Base-by-base conservation (phyloP, 1,284 basidiomycete species). In the Tilletia setariae region DNA sequence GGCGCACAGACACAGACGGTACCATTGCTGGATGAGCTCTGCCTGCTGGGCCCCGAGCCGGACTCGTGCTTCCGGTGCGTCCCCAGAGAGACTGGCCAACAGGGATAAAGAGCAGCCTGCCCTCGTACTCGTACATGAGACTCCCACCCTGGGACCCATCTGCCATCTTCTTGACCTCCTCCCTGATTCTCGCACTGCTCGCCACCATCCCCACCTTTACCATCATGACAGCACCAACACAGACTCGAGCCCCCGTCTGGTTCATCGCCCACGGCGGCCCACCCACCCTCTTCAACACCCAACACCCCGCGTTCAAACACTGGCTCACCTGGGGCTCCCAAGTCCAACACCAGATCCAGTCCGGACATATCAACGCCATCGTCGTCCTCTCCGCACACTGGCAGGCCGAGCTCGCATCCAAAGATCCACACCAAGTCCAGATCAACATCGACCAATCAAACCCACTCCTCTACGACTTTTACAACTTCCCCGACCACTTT, bases 381-480 rank as follows among this genome's bases (percentile, higher is more conserved):
- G 78, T 85, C 30, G 79, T 84, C 61, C 79, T 86, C 51, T 83
- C 82, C 4, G 85, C 85, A 1, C 85, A 86, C 72, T 86, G 85
- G 85, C 74, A 79, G 59, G 72, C 76, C 1, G 85, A 86, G 72
- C 81, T 83, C 61, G 70, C 73, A 1, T 35, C 51, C 21, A 40
- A 16, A 7, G 21, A 46, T 23, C 21, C 62, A 16, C 19, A 21
- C 23, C 4, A 21, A 21, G 64, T 69, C 19, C 65, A 35, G 25
- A 70, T 78, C 15, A 74, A 85, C 59, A 84, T 84, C 68, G 77
- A 75, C 35, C 80, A 83, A 63, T 25, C 63, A 1, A 71, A 77
- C 61, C 84, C 84, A 0, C 75, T 85, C 40, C 75, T 85, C 44
- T 85, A 85, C 76, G 85, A 86, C 74, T 86, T 85, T 68, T 84